phyloP scores from a whole-genome alignment of 2,329 filamentous ascomycete species.

The Dactylellina drechsleri region DNA sequence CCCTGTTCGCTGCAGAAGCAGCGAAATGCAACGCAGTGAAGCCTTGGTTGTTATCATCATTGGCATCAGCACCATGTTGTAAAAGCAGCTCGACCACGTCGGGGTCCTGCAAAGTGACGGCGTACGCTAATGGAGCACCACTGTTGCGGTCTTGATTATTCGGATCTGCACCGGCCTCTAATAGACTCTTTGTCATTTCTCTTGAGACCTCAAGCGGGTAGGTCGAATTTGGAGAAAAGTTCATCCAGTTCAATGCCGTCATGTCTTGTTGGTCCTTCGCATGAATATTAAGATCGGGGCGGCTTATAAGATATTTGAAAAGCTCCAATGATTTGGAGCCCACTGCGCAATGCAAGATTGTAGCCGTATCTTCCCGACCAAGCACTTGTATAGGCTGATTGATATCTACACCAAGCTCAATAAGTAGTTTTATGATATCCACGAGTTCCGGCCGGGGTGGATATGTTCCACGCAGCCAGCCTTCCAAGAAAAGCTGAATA shows the following conservation, averaged over 20 bases:
- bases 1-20: conserved; percentile 13
- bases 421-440: conserved; percentile 26
- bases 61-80: conserved; percentile 52
- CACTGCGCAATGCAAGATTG: conserved; percentile 28
- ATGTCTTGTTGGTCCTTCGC: conserved; percentile 36
- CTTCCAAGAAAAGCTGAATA: conserved; percentile 8
- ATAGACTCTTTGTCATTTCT: conserved; percentile 38
- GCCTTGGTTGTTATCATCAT: conserved; percentile 48
- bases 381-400: conserved; percentile 26
- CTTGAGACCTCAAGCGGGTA: conserved; percentile 41
- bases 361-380: conserved; percentile 11
- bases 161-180: conserved; percentile 48
- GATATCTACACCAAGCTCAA: conserved; percentile 35
- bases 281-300: conserved; percentile 31
- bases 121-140: conserved; percentile 40
- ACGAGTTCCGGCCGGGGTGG: conserved; percentile 32
- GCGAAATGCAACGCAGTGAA: conserved; percentile 34
- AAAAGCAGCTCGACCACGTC: conserved; percentile 54
- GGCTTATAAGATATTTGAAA: conserved; percentile 31
- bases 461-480: conserved; percentile 18
- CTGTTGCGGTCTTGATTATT: conserved; percentile 52
- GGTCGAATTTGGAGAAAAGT: conserved; percentile 18
- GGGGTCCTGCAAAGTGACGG: conserved; percentile 52
- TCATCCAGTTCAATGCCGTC: conserved; percentile 40
- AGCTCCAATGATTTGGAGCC: conserved; percentile 29